Percentiles rank a stretch among this genome's conserved stretches.
Evolutionary conservation across 2,329 filamentous ascomycete species (phyloP).

Genomic region (Fusarium cicatricum): DNA sequence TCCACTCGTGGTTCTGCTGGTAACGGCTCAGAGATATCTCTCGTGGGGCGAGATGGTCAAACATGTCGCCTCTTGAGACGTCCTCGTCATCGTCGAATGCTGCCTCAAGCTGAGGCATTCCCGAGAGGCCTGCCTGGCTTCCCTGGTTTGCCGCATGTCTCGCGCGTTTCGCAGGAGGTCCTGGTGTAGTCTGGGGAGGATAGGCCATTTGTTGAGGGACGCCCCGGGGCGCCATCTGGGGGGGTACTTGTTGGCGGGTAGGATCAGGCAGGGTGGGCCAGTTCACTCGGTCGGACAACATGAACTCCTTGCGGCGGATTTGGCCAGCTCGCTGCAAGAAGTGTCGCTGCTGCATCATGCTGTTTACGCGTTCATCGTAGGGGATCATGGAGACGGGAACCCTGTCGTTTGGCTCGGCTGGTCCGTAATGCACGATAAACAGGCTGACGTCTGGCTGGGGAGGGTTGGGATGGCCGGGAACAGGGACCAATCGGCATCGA

Average conservation of each 20-base stretch:
- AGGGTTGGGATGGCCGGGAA: conserved; percentile 73
- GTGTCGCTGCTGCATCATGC: conserved; percentile 66
- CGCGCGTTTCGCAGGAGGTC: conserved; percentile 64
- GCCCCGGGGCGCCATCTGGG: conserved; percentile 55
- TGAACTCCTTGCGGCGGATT: conserved; percentile 90
- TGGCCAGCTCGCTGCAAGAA: conserved; percentile 79
- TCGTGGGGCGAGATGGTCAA: conserved; percentile 87
- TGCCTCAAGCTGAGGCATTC: conserved; percentile 52
- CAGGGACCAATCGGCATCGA: conserved; percentile 84
- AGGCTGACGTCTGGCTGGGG: conserved; percentile 80
- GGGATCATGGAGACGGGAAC: conserved; percentile 74
- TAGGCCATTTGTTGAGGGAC: conserved; percentile 71
- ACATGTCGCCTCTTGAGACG: conserved; percentile 83
- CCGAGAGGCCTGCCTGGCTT: conserved; percentile 50
- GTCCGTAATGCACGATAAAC: conserved; percentile 91
- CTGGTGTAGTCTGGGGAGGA: conserved; percentile 59
- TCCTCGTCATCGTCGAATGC: conserved; percentile 89
- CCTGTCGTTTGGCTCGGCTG: conserved; percentile 76
- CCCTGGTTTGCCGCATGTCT: conserved; percentile 55
- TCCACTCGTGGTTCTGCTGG: conserved; percentile 97
- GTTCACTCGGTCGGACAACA: conserved; percentile 86
- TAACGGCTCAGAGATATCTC: conserved; percentile 90
- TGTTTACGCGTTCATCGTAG: conserved; percentile 67
- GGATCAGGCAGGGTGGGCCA: conserved; percentile 82
- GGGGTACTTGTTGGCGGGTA: conserved; percentile 60